These are phyloP conservation scores for Nakaseomyces delphensis DNA, from an alignment of 1,139 yeast genomes.

Conservation along the genomic window DNA sequence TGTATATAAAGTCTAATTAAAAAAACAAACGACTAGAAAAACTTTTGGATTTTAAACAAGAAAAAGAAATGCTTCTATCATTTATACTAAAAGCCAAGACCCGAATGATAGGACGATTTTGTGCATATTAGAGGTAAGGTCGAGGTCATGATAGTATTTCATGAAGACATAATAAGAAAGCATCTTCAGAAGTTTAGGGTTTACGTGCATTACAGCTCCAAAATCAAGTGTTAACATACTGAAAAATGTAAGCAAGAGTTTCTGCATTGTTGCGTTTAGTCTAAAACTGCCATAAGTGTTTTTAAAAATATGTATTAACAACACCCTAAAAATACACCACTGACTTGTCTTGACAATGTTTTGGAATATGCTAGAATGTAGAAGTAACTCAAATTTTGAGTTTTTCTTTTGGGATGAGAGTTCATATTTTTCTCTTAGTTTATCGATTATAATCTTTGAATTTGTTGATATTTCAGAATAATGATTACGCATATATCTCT, in stretches of 20 bases:
- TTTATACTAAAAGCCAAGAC: not conserved
- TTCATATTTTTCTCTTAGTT: constrained; percentile 23
- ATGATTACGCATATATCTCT: not conserved
- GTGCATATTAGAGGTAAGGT: not conserved
- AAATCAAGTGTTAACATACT: constrained; percentile 3
- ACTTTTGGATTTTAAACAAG: too few relatives aligned
- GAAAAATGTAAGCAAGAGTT: not conserved
- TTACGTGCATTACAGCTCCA: constrained; percentile 1
- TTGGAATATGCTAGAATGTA: constrained; percentile 18
- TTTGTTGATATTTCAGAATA: constrained; percentile 8
- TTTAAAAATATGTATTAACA: constrained; percentile 8
- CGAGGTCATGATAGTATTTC: constrained; percentile 1
- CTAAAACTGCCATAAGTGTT: not conserved
- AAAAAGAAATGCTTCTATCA: not conserved
- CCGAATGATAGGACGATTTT: constrained; percentile 1
- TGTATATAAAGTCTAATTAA: not conserved
- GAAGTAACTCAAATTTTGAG: constrained; percentile 10
- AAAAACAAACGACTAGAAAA: too few relatives aligned
- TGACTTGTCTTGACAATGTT: constrained; percentile 21
- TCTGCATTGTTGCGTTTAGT: not conserved
- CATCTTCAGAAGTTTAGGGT: not conserved
- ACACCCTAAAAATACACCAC: constrained; percentile 27
- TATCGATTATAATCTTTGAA: constrained; percentile 20
- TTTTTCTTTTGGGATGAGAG: constrained; percentile 13
- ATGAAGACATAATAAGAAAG: constrained; percentile 1